Evolutionary conservation across 2,329 filamentous ascomycete genomes (phyloP), one percentile per base, ranked within the genome.

Genomic region (Trichoderma sp.): DNA sequence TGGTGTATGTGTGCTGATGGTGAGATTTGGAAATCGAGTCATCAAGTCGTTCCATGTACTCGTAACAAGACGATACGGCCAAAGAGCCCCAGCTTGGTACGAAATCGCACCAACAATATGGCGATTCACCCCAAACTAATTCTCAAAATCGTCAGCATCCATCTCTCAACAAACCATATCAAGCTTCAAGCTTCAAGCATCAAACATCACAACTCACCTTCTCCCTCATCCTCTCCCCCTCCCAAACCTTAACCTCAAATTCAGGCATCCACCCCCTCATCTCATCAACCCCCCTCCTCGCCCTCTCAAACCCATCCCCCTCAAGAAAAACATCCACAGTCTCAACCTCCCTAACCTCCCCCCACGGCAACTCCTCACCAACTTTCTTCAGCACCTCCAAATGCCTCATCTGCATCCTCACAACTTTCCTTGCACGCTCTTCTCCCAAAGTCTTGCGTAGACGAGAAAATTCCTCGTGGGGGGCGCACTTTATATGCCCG

Each of bases 11-110:
- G 81, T 82, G 68, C 79, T 82, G 64, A 86, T 79, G 3, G 78
- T 77, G 9, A 86, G 71, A 17, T 76, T 77, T 0, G 79, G 71
- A 13, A 80, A 82, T 0, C 76, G 76, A 13, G 75, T 72, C 9
- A 85, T 74, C 12, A 88, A 76, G 34, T 80, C 76, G 39, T 81
- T 78, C 82, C 85, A 86, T 9, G 86, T 75, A 3, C 80, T 78
- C 5, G 83, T 84, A 7, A 88, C 81, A 11, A 88, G 81, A 13
- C 84, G 80, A 70, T 85, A 88, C 1, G 86, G 85, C 82, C 84
- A 87, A 2, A 88, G 77, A 12, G 85, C 84, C 3, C 85, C 86
- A 11, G 85, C 85, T 1, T 76, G 73, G 61, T 85, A 87, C 1
- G 81, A 81, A 5, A 86, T 74, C 4, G 82, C 85, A 0, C 85